Evolutionary conservation across 306 rosid species (phyloP).

Genomic region (Medicago arabica): DNA sequence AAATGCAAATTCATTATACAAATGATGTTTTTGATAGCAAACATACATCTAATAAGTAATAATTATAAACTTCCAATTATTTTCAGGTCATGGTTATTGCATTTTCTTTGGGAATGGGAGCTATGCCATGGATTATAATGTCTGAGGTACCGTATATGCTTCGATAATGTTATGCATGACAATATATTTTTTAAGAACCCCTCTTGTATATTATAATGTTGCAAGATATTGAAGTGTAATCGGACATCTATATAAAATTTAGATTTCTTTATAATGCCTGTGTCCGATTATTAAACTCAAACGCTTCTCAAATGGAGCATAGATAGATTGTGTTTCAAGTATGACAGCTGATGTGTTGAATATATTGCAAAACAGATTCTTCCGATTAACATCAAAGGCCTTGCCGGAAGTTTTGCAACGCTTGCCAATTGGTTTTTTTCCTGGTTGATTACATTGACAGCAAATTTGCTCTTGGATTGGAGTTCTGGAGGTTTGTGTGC

Average conservation of each 20-base stretch:
- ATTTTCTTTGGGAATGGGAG: conserved; percentile 93
- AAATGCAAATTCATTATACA: conserved; percentile 4
- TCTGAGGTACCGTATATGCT: conserved; percentile 73
- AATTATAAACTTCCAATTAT: conserved; percentile 35
- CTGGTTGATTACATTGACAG: conserved; percentile 81
- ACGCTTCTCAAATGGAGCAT: conserved; percentile 14
- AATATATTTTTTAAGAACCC: not conserved
- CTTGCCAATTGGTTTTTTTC: conserved; percentile 86
- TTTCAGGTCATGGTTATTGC: conserved; percentile 80
- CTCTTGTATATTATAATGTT: not conserved
- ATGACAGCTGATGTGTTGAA: conserved; percentile 18
- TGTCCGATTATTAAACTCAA: not conserved
- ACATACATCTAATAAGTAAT: too few species aligned
- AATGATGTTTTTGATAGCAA: conserved; percentile 7
- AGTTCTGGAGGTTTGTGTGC: conserved; percentile 77
- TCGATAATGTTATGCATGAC: conserved; percentile 1
- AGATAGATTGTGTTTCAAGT: conserved; percentile 26
- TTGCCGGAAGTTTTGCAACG: conserved; percentile 96
- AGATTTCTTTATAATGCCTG: too few species aligned
- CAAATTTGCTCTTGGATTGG: conserved; percentile 88
- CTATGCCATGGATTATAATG: conserved; percentile 99
- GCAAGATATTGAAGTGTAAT: not conserved
- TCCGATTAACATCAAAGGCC: conserved; percentile 86
- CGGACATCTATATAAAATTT: not conserved
- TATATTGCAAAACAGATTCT: conserved; percentile 69